phyloP scores from a whole-genome alignment of 2,329 filamentous ascomycete species.

The Aspergillus novoparasiticus region DNA sequence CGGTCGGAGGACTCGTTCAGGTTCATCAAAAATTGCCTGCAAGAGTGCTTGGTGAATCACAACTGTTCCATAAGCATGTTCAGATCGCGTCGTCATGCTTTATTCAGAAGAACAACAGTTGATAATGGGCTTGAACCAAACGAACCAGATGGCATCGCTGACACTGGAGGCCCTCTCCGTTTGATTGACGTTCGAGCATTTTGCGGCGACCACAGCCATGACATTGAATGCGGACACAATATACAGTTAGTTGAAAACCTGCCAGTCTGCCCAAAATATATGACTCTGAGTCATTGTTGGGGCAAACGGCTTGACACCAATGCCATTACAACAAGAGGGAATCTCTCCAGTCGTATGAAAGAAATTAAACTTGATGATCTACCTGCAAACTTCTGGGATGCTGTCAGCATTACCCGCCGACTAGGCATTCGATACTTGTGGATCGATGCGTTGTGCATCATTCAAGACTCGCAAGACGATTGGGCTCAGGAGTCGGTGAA shows the following conservation, averaged over 20 bases:
- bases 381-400: not conserved
- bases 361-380: not conserved
- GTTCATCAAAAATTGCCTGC: not conserved
- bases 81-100: not conserved
- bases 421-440: not conserved
- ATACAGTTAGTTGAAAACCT: not conserved
- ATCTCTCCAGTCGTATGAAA: not conserved
- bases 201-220: not conserved
- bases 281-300: not conserved
- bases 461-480: not conserved
- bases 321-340: not conserved
- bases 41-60: not conserved
- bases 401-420: not conserved
- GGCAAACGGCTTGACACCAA: not conserved
- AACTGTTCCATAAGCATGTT: not conserved
- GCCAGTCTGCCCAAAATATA: not conserved
- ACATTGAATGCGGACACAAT: not conserved
- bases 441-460: not conserved
- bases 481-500: not conserved
- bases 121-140: not conserved
- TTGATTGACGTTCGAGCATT: not conserved
- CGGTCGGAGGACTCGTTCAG: not conserved
- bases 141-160: fast-evolving
- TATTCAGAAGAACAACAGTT: not conserved
- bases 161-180: not conserved